Conservation (phyloP, 2,329 filamentous ascomycete species). For the Huntiella omanensis region DNA sequence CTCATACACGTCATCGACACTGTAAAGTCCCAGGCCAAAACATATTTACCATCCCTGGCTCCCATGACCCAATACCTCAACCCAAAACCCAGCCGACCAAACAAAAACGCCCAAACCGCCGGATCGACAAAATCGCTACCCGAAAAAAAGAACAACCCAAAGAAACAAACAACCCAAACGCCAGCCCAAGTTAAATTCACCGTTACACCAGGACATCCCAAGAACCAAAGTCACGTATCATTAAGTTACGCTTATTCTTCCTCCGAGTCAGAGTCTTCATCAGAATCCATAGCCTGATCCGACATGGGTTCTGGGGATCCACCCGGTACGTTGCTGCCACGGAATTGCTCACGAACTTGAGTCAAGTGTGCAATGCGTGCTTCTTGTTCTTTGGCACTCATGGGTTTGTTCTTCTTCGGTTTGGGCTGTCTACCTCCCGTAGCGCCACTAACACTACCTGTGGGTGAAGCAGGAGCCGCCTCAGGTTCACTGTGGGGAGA, state of each 20-base stretch:
- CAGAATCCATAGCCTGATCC: constrained; percentile 10
- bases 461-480: constrained; percentile 15
- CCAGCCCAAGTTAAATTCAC: not conserved
- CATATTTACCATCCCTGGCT: no score
- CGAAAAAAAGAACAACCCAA: no score
- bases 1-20: no score
- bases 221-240: not conserved
- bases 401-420: constrained; percentile 57
- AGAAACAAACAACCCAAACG: not conserved
- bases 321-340: constrained; percentile 5
- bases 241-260: constrained; percentile 23
- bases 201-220: not conserved
- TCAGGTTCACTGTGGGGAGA: not conserved
- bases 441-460: constrained; percentile 11
- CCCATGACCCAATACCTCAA: no score
- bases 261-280: constrained; percentile 28
- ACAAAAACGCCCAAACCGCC: no score
- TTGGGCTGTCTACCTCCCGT: constrained; percentile 23
- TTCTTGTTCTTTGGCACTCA: constrained; percentile 53
- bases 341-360: constrained; percentile 25
- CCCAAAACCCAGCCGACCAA: no score
- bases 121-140: no score
- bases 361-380: constrained; percentile 42
- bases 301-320: constrained; percentile 12
- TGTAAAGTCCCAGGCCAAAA: no score